Evolutionary conservation across 2,329 filamentous ascomycete species (phyloP).

Genomic region (Cercospora berteroae): DNA sequence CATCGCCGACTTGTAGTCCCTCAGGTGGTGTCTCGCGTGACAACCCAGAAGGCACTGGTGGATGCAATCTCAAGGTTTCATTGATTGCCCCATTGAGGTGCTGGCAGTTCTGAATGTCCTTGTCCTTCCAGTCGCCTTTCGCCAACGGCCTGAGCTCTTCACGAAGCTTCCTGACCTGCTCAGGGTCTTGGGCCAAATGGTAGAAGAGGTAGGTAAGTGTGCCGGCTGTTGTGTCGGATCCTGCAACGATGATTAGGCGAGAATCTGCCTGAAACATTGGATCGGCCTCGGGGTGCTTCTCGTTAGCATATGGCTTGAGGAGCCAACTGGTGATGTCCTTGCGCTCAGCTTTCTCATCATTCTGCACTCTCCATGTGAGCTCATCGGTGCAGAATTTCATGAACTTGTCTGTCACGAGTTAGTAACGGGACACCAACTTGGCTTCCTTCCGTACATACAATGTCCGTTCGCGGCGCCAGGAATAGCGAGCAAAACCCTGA

Average conservation of each 20-base stretch:
- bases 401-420: slow-evolving; percentile 31
- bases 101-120: slow-evolving; percentile 29
- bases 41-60: slow-evolving; percentile 40
- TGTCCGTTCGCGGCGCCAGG: slow-evolving; percentile 38
- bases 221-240: slow-evolving; percentile 45
- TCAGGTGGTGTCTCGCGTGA: slow-evolving; percentile 39
- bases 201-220: slow-evolving; percentile 46
- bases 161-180: slow-evolving; percentile 35
- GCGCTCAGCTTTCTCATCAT: slow-evolving; percentile 17
- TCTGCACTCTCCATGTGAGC: slow-evolving; percentile 36
- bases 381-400: slow-evolving; percentile 39
- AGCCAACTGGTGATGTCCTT: slow-evolving; percentile 36
- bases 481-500: slow-evolving; percentile 35
- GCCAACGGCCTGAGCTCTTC: slow-evolving; percentile 35
- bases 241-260: slow-evolving; percentile 39
- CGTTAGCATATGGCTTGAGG: slow-evolving; percentile 30
- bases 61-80: slow-evolving; percentile 44
- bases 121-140: slow-evolving; percentile 24
- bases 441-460: slow-evolving; percentile 8
- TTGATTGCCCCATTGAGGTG: slow-evolving; percentile 45
- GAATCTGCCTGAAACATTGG: slow-evolving; percentile 29
- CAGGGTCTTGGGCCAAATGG: slow-evolving; percentile 36
- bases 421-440: background rate
- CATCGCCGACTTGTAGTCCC: slow-evolving; percentile 39
- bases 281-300: slow-evolving; percentile 30